phyloP scores from a whole-genome alignment of 352 stramenopile species.

The Pythium phragmiticola region DNA sequence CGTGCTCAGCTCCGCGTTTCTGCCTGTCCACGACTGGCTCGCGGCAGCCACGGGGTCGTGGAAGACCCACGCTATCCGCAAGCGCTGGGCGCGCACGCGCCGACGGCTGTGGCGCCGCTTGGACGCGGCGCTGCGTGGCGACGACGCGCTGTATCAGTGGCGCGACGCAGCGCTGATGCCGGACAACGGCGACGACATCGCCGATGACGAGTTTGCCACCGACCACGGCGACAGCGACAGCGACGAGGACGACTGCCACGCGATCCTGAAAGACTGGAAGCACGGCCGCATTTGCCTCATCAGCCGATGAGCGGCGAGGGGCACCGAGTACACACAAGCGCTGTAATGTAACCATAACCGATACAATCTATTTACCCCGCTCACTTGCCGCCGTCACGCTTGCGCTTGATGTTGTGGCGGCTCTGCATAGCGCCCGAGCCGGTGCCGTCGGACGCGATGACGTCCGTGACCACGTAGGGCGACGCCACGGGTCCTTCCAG shows the following conservation, averaged over 20 bases:
- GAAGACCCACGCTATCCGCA: constrained; percentile 9
- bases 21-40: constrained; percentile 24
- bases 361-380: constrained; percentile 12
- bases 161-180: background rate
- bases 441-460: constrained; percentile 69
- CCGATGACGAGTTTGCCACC: constrained; percentile 1
- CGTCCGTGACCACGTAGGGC: constrained; percentile 70
- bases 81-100: constrained; percentile 8
- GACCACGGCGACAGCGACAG: constrained; percentile 10
- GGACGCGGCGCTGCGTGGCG: constrained; percentile 17
- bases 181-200: constrained; percentile 5
- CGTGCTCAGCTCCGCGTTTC: constrained; percentile 24
- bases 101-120: constrained; percentile 16
- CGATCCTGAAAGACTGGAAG: constrained; percentile 39
- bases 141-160: constrained; percentile 4
- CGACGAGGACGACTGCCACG: constrained; percentile 40
- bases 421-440: constrained; percentile 80
- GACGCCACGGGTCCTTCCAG: constrained; percentile 38
- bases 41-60: constrained; percentile 3
- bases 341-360: background rate
- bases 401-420: constrained; percentile 87
- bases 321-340: background rate
- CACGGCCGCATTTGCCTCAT: constrained; percentile 52
- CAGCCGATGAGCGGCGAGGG: constrained; percentile 32
- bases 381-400: constrained; percentile 52